phyloP scores from a whole-genome alignment of 2,329 filamentous ascomycete species.

The Rhinocladiella similis region DNA sequence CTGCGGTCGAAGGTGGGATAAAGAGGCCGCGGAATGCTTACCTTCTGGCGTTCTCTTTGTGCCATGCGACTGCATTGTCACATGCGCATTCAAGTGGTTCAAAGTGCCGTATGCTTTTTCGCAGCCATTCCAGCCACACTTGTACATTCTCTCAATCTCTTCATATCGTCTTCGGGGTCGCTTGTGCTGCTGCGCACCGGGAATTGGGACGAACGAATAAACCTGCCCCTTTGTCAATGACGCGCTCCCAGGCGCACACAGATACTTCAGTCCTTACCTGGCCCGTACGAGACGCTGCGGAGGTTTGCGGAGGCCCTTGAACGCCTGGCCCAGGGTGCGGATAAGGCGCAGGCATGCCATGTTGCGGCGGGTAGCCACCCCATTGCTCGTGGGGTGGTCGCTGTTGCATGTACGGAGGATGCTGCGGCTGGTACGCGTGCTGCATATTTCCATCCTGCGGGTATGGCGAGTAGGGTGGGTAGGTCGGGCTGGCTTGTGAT shows the following conservation, averaged over 20 bases:
- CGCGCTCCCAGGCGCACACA: neutral
- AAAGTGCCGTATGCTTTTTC: constrained; percentile 98
- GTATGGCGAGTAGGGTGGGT: constrained; percentile 87
- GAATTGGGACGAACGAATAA: constrained; percentile 96
- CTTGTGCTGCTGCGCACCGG: constrained; percentile 93
- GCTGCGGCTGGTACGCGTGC: constrained; percentile 46
- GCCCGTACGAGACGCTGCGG: constrained; percentile 61
- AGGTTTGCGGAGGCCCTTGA: constrained; percentile 60
- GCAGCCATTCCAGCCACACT: constrained; percentile 97
- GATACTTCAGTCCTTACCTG: constrained; percentile 47
- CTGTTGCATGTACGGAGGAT: constrained; percentile 40
- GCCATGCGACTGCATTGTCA: constrained; percentile 98
- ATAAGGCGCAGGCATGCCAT: constrained; percentile 51
- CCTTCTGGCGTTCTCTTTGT: constrained; percentile 95
- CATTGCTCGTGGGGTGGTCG: constrained; percentile 47
- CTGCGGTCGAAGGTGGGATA: neutral
- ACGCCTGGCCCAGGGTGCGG: constrained; percentile 57
- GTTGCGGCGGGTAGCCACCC: constrained; percentile 36
- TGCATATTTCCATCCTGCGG: constrained; percentile 81
- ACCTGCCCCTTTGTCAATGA: constrained; percentile 59
- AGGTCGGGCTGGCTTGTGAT: constrained; percentile 87
- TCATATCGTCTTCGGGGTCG: constrained; percentile 90
- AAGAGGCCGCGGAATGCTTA: constrained; percentile 52
- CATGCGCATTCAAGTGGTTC: constrained; percentile 96
- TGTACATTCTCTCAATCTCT: constrained; percentile 99